Base-by-base conservation (phyloP, 805 yeast genomes). In the Candida anglica region DNA sequence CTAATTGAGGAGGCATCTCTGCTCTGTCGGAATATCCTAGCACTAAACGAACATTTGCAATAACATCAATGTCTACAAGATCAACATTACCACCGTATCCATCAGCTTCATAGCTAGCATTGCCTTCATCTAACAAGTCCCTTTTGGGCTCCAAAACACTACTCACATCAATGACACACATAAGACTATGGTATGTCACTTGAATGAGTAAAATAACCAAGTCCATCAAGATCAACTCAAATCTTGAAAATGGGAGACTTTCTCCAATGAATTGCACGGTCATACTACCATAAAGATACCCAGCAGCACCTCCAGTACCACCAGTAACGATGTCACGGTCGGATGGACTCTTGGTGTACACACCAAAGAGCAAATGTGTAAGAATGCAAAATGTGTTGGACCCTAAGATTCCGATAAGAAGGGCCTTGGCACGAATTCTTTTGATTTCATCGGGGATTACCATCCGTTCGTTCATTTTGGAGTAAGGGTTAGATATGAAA, bases 181-280 rank as follows among this genome's bases (percentile, higher is more conserved):
- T 56, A 8, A 66, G 37, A 20, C 52, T 49, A 39, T 62, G 69
- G 38, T 39, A 56, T 1, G 60, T 41, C 27, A 63, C 33, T 34
- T 66, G 71, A 13, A 51, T 24, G 10, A 41, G 35, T 15, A 55
- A 45, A 2, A 60, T 39, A 10, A 50, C 26, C 16, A 50, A 15
- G 37, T 66, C 71, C 9, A 49, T 46, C 4, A 43, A 6, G 8
- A 66, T 7, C 24, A 64, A 41, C 35, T 53, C 65, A 3, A 50
- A 15, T 15, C 45, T 29, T 7, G 52, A 41, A 13, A 25, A 44
- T 13, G 69, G 62, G 5, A 53, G 34, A 30, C 59, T 38, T 39
- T 66, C 71, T 0, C 71, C 71, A 11, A 66, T 56, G 36, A 65
- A 66, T 36, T 62, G 66, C 8, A 65, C 37, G 5, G 63, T 45